Evolutionary conservation across 352 stramenopile genomes (phyloP).

Genomic region (Stramenopiles sp.): DNA sequence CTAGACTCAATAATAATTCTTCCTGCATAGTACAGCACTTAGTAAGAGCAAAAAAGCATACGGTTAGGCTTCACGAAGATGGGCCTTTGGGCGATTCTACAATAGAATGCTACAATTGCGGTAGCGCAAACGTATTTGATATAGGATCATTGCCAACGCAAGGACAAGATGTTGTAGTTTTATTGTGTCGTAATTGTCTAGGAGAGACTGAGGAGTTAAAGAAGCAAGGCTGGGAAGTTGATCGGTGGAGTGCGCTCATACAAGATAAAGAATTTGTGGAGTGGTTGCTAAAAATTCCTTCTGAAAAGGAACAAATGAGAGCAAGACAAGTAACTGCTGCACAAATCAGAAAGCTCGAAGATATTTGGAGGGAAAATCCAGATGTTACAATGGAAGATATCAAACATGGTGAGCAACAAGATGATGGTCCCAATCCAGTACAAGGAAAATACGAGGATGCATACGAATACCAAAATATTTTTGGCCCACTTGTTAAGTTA

Average conservation of each 20-base stretch:
- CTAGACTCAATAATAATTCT: constrained; percentile 64
- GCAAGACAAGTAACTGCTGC: constrained; percentile 74
- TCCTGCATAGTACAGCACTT: constrained; percentile 97
- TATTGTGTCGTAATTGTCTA: constrained; percentile 90
- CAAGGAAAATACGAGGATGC: constrained; percentile 86
- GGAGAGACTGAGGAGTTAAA: constrained; percentile 83
- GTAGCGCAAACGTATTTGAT: constrained; percentile 89
- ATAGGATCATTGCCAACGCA: constrained; percentile 95
- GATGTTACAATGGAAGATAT: constrained; percentile 85
- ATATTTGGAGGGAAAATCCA: constrained; percentile 90
- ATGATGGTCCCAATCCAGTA: constrained; percentile 59
- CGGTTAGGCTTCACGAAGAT: constrained; percentile 72
- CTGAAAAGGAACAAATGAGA: constrained; percentile 67
- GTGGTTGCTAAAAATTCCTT: constrained; percentile 86
- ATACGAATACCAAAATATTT: constrained; percentile 99
- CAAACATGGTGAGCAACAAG: constrained; percentile 55
- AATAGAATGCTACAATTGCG: constrained; percentile 99
- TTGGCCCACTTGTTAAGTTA: constrained; percentile 96
- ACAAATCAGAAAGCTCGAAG: constrained; percentile 58
- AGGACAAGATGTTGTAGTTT: constrained; percentile 80
- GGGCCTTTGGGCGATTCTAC: constrained; percentile 86
- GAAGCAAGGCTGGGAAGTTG: constrained; percentile 97
- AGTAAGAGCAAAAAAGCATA: constrained; percentile 70
- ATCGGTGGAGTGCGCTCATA: constrained; percentile 92
- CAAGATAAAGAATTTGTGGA: constrained; percentile 85